Percentiles rank a stretch among this genome's conserved stretches.
These are phyloP conservation scores for Raphanus raphanistrum DNA, from an alignment of 345 rosid species.

Conservation along the genomic window DNA sequence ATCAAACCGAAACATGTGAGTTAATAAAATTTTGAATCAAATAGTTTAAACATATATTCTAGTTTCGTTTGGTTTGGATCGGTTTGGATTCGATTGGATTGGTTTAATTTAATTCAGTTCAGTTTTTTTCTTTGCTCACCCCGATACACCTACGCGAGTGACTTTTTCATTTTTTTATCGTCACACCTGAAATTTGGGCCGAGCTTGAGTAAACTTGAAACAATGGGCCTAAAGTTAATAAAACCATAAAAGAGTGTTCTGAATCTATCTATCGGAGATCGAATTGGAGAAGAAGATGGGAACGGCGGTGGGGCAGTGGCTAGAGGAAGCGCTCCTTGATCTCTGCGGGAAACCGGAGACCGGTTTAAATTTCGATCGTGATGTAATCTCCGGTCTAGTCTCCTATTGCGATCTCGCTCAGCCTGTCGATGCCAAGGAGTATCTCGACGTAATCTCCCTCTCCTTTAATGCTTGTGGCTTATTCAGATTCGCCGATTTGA, in stretches of 20 bases:
- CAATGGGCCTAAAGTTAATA: neutral
- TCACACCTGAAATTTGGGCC: neutral
- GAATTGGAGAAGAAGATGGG: constrained; percentile 48
- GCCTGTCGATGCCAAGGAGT: constrained; percentile 91
- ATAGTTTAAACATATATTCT: too few relatives aligned
- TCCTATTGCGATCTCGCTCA: constrained; percentile 91
- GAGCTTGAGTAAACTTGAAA: neutral
- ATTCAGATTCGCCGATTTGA: neutral
- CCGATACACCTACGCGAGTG: too few relatives aligned
- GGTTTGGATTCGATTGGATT: too few relatives aligned
- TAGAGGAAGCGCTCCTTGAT: constrained; percentile 71
- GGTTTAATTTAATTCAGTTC: too few relatives aligned
- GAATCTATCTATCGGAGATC: neutral
- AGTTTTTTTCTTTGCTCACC: too few relatives aligned
- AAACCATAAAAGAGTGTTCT: neutral
- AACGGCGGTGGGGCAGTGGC: constrained; percentile 68
- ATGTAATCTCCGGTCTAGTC: constrained; percentile 79
- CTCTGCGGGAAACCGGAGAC: constrained; percentile 59
- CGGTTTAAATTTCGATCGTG: constrained; percentile 79
- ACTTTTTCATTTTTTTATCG: too few relatives aligned
- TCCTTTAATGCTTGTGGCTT: neutral
- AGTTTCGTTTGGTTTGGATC: too few relatives aligned
- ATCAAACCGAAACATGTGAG: too few relatives aligned
- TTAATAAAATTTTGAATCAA: too few relatives aligned
- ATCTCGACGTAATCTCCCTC: constrained; percentile 66